Base-by-base conservation (phyloP, 495 filamentous ascomycete genomes). In the Xylaria grammica region DNA sequence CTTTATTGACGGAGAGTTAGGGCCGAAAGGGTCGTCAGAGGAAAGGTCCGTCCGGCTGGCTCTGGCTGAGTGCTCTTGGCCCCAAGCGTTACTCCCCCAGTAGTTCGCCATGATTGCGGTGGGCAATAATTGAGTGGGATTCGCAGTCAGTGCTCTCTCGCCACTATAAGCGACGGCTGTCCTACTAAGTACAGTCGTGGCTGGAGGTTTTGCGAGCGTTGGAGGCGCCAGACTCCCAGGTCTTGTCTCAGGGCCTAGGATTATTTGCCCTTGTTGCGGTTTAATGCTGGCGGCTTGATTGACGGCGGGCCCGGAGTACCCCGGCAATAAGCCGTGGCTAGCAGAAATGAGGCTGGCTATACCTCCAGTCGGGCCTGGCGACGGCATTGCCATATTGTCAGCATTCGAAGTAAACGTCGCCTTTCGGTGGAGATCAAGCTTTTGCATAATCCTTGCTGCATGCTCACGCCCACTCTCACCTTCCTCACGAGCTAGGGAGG, bases 81-180 rank as follows among this genome's bases (percentile, higher is more conserved):
- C 87, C 90, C 92, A 96, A 42, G 93, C 88, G 40, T 86, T 87
- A 76, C 88, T 94, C 48, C 93, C 93, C 93, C 93, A 97, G 58
- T 95, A 80, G 69, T 97, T 97, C 20, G 93, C 93, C 84, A 96
- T 87, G 67, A 96, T 86, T 20, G 91, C 93, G 62, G 87, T 90
- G 0, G 92, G 90, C 81, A 95, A 87, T 2, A 85, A 83, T 17
- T 90, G 90, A 19, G 86, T 87, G 53, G 80, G 81, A 66, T 88
- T 89, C 40, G 81, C 81, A n/a, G 81, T 84, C 62, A 90, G 81
- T 13, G 83, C 89, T 62, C 85, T 85, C 73, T 97, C 90, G 64
- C 91, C 85, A 70, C 90, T 92, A 20, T 94, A 86, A 24, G 92
- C 81, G 46, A 97, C 89, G 29, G 94, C 94, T 20, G 87, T 86